These are phyloP conservation scores for Collybia sordida DNA, from an alignment of 768 basidiomycete genomes.

Conservation along the genomic window DNA sequence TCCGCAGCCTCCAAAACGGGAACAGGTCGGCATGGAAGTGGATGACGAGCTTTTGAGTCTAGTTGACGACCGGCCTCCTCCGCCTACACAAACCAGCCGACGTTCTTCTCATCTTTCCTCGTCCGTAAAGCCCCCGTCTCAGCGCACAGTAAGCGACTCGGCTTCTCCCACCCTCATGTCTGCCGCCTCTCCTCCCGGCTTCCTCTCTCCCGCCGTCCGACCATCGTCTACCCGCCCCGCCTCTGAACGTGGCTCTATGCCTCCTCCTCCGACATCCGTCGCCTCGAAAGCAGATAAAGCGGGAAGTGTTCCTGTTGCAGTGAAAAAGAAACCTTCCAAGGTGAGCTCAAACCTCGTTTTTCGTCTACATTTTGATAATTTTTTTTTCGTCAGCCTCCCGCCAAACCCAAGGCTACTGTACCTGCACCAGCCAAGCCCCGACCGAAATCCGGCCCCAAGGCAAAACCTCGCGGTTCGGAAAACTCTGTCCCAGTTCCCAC, in stretches of 20 bases:
- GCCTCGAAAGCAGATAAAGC: slow-evolving; percentile 22
- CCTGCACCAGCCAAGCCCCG: slow-evolving; percentile 21
- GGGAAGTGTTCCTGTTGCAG: slow-evolving; percentile 14
- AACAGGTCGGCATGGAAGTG: slow-evolving; percentile 30
- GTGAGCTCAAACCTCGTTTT: slow-evolving; percentile 21
- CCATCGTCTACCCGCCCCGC: slow-evolving; percentile 18
- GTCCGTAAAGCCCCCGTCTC: slow-evolving; percentile 5
- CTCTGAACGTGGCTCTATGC: slow-evolving; percentile 58
- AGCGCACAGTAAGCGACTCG: not conserved
- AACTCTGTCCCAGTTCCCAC: slow-evolving; percentile 12
- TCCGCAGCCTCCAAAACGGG: slow-evolving; percentile 17
- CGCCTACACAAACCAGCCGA: slow-evolving; percentile 13
- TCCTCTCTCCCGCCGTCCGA: slow-evolving; percentile 8
- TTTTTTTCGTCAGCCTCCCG: slow-evolving; percentile 16
- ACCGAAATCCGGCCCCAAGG: slow-evolving; percentile 30
- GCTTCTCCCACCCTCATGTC: slow-evolving; percentile 12
- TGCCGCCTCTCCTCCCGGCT: slow-evolving; percentile 9
- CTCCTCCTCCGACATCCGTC: slow-evolving; percentile 41
- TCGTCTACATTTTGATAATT: slow-evolving; percentile 1
- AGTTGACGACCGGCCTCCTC: slow-evolving; percentile 49
- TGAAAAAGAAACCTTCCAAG: slow-evolving; percentile 43
- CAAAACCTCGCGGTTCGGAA: slow-evolving; percentile 24
- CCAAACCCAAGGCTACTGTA: slow-evolving; percentile 20
- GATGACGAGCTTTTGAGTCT: slow-evolving; percentile 70
- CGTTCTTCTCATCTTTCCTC: slow-evolving; percentile 1